Evolutionary conservation across 805 yeast species (phyloP), one percentile per base, ranked within the genome.

Genomic region (Pichia manshurica): DNA sequence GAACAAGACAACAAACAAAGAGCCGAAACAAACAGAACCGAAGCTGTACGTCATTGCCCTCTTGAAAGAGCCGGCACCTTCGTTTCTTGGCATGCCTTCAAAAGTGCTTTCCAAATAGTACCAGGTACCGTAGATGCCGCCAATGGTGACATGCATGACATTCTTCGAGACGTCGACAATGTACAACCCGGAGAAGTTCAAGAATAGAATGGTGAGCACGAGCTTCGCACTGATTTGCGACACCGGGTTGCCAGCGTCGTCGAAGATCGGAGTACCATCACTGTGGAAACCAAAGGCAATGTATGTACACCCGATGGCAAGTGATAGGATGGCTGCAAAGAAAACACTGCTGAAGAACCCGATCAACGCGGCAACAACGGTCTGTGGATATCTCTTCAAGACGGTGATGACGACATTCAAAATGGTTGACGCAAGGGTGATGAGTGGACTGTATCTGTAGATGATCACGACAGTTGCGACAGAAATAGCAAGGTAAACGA

Each of bases 71-170:
- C 93, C 91, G 40, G 80, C 66, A 1, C 93, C 91, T 21, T 93
- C 91, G 70, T 77, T 75, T 57, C 64, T 77, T 31, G 96, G 96
- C 20, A 90, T 78, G 47, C 75, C 77, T 17, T 85, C 76, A 31
- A 48, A 56, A 9, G 58, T 48, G 22, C 52, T 52, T 87, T 79
- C 35, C 60, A 84, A 72, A 63, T 87, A 90, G 65, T 86, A 89
- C 96, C 96, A 89, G 5, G 91, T 79, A n/a, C 96, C 96, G 62
- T 78, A 90, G 31, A 88, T 81, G 20, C 96, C 96, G 31, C 93
- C 77, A 43, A 87, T 82, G 1, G 93, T 79, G 21, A 83, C 83
- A 60, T 90, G 95, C 42, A 89, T 81, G 12, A 87, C 75, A 57
- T 84, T 88, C 68, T 82, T 81, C 52, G 86, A 71, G 19, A 88